A percentile compares a stretch with the other conserved stretches of the same genome.
Evolutionary conservation across 2,329 filamentous ascomycete genomes (phyloP).

Genomic region (Colletotrichum liriopes): DNA sequence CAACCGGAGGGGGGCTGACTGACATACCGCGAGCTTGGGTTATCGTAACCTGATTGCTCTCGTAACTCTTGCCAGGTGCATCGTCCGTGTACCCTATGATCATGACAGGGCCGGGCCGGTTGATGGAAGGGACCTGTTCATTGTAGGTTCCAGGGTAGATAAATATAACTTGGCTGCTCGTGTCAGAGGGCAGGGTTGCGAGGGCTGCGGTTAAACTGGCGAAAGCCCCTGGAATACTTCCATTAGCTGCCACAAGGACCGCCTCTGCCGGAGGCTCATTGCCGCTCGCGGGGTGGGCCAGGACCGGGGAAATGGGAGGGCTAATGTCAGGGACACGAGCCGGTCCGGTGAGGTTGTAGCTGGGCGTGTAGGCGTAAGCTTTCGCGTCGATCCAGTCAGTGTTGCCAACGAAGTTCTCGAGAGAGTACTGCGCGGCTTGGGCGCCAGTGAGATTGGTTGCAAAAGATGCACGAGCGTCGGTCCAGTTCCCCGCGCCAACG

Average conservation of each 20-base stretch:
- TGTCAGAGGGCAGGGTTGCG: constrained; percentile 45
- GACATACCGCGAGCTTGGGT: constrained; percentile 59
- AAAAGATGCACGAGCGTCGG: constrained; percentile 65
- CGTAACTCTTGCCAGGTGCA: constrained; percentile 61
- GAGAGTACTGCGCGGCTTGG: constrained; percentile 53
- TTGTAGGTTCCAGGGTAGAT: constrained; percentile 66
- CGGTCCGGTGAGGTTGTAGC: constrained; percentile 52
- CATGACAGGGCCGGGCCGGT: constrained; percentile 64
- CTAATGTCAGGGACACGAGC: constrained; percentile 52
- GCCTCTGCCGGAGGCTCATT: constrained; percentile 45
- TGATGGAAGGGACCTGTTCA: constrained; percentile 70
- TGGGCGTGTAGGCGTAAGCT: constrained; percentile 56
- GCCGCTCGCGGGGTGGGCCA: no score
- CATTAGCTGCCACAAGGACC: constrained; percentile 57
- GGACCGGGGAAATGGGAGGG: no score
- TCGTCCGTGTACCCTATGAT: constrained; percentile 73
- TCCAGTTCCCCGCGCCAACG: constrained; percentile 67
- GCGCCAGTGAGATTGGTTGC: constrained; percentile 53
- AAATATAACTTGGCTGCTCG: constrained; percentile 54
- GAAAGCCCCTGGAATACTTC: constrained; percentile 47
- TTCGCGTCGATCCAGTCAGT: constrained; percentile 60
- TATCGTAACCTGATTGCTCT: constrained; percentile 70
- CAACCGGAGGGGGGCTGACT: constrained; percentile 12
- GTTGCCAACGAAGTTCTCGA: constrained; percentile 56
- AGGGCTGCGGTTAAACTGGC: constrained; percentile 50